Evolutionary conservation across 768 basidiomycete species (phyloP), one percentile per base, ranked within the genome.

Genomic region (Pleurotus tuoliensis): DNA sequence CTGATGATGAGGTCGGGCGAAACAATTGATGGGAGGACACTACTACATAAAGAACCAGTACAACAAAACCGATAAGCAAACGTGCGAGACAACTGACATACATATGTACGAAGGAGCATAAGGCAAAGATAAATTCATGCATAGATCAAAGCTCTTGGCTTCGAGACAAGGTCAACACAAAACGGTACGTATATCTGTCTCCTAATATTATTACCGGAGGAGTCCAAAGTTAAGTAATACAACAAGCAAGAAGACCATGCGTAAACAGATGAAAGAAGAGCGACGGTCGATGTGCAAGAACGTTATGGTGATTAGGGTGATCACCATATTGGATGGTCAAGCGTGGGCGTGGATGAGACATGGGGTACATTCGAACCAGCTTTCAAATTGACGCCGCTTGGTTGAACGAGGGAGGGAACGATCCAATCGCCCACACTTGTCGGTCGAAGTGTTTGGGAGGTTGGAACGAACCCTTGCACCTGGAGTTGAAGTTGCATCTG

Each of bases 401-500:
- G 9, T n/a, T 11, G 37, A 7, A 9, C 12, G 30, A 34, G 37
- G 18, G 22, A 25, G 1, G 52, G 46, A 8, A 20, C 30, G 34
- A 47, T 55, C 58, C 58, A 55, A 25, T 53, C 41, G 34, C 43
- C 43, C 13, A 27, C 48, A 37, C 25, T 37, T 16, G 25, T 25
- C 25, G 50, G 25, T 30, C 57, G 39, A 22, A 52, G 8, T 16
- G 53, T 22, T 47, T 52, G 4, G 20, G 34, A 15, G 12, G 39
- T 15, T 27, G 53, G 52, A 20, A 53, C 58, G 15, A 55, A 47
- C 20, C 47, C 37, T 30, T 59, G 58, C 48, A 52, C 27, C 49
- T 59, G 59, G n/a, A 59, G 47, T 20, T 52, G 58, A 25, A 59
- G 34, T 30, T 59, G 57, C 43, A 51, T 51, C 12, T 57, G 58